Evolutionary conservation across 345 rosid genomes (phyloP), one percentile per base, ranked within the genome.

Genomic region (Syzygium oleosum): DNA sequence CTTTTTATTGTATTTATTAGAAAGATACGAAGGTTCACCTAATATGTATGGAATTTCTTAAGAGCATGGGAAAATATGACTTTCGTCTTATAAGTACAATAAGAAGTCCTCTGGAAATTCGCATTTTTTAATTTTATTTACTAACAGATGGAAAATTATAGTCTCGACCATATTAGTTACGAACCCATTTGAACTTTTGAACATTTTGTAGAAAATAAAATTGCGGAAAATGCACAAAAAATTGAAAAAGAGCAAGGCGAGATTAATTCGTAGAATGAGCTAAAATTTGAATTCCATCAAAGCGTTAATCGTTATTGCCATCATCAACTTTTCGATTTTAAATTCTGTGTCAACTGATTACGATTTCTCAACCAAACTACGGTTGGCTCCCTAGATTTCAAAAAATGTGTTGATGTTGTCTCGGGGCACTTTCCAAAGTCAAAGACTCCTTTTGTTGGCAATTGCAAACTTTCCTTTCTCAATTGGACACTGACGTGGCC

Each of bases 401-500:
- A 85, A 3, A 3, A 31, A 27, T 56, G 85, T 6, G 14, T 87
- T 59, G 85, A 89, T 68, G 59, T 15, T n/a, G 27, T 52, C 14
- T 4, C 7, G 25, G 15, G 19, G 51, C 86, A 86, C 65, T 83
- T n/a, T 58, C 52, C 4, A 22, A 25, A 34, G 86, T 89, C 85
- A 83, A 56, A 83, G 34, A 68, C 56, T 73, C 25, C 49, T 73
- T 73, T 73, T 0, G 83, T 1, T 22, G 43, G 7, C 73, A 13
- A 85, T 9, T 46, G 55, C 31, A 46, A 58, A 77, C 83, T 54
- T 25, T 52, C 31, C 11, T 73, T 84, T 55, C 31, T 43, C 78
- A 6, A 31, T 73, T 87, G 87, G 88, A 85, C 23, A 29, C 51
- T 56, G 85, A 89, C 84, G 90, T 89, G 90, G 88, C 87, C 41